These are phyloP conservation scores for Aspergillus calidoustus DNA, from an alignment of 2,329 filamentous ascomycete genomes.

Conservation along the genomic window DNA sequence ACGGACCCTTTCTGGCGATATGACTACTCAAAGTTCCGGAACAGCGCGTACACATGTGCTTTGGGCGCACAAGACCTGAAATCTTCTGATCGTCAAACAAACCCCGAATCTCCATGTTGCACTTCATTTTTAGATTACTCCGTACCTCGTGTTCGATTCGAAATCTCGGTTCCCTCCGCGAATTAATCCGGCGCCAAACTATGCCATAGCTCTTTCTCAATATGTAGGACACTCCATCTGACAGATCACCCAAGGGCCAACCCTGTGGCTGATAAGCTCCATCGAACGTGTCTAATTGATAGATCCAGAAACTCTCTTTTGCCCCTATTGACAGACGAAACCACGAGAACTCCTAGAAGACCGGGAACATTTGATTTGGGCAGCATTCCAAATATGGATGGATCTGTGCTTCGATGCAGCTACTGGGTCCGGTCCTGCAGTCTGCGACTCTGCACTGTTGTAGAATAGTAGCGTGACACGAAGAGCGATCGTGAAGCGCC, in stretches of 20 bases:
- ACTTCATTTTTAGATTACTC: too few relatives aligned
- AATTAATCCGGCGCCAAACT: background rate
- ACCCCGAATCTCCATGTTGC: too few relatives aligned
- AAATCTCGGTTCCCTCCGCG: background rate
- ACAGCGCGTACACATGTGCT: too few relatives aligned
- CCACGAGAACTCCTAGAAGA: background rate
- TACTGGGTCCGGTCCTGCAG: background rate
- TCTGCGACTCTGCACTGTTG: background rate
- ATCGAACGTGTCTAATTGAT: background rate
- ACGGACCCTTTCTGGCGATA: too few relatives aligned
- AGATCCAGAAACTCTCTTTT: background rate
- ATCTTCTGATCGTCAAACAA: too few relatives aligned
- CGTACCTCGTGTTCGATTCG: too few relatives aligned
- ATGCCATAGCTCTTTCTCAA: background rate
- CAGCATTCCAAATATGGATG: slow-evolving; percentile 4
- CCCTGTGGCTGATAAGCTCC: background rate
- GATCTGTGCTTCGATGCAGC: background rate
- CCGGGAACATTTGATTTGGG: background rate
- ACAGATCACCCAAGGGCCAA: background rate
- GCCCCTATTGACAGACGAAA: background rate
- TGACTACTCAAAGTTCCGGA: too few relatives aligned
- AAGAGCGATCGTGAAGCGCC: background rate
- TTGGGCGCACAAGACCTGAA: too few relatives aligned
- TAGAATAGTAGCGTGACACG: background rate
- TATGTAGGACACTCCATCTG: slow-evolving; percentile 4